phyloP scores from a whole-genome alignment of 2,329 filamentous ascomycete species.

The Phyllosticta citribraziliensis region DNA sequence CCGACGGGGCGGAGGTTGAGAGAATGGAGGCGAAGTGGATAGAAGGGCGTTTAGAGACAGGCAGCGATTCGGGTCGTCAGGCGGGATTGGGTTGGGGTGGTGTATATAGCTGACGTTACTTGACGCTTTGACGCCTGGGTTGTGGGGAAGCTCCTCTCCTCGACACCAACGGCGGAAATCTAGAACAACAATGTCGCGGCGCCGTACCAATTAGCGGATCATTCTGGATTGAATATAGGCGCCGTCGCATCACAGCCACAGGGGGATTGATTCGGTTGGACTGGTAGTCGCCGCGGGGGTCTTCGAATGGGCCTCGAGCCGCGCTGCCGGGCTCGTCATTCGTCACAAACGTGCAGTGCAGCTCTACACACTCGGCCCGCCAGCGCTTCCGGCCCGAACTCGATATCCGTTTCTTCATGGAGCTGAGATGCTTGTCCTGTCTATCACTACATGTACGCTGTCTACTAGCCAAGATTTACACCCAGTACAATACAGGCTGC shows the following conservation, averaged over 20 bases:
- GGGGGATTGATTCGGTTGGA: not conserved
- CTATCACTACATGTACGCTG: constrained; percentile 1
- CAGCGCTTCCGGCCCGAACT: constrained; percentile 3
- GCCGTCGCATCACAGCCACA: not conserved
- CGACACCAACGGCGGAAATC: not conserved
- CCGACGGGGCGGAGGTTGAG: not conserved
- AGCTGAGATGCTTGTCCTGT: not conserved
- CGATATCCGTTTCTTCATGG: not conserved
- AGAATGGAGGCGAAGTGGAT: not conserved
- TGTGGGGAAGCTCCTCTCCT: not conserved
- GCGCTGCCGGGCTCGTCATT: not conserved
- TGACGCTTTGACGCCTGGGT: not conserved
- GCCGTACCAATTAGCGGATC: not conserved
- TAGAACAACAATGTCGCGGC: not conserved
- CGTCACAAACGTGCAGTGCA: not conserved
- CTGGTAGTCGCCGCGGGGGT: constrained; percentile 4
- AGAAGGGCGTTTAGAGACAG: not conserved
- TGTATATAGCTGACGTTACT: not conserved
- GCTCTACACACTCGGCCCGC: not conserved
- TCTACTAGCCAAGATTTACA: not conserved
- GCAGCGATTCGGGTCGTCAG: not conserved
- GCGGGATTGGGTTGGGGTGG: not conserved
- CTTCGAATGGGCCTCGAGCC: constrained; percentile 1
- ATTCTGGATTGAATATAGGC: not conserved
- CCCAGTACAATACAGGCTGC: not conserved